Percentiles rank a stretch among this genome's conserved stretches.
Conservation (phyloP, 2,329 filamentous ascomycete genomes). For the Fusarium sp. region DNA sequence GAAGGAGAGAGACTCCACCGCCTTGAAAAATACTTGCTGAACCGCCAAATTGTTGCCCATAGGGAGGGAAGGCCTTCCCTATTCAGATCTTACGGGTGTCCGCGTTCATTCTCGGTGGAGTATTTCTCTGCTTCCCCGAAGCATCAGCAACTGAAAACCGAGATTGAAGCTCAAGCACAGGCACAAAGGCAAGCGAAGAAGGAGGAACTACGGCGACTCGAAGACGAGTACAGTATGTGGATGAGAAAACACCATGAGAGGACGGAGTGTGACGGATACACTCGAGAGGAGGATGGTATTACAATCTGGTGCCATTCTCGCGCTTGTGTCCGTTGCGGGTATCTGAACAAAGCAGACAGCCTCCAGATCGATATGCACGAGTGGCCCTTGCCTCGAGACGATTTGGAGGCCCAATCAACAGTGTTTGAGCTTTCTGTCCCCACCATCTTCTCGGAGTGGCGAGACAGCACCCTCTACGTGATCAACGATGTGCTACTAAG, state of each 20-base stretch:
- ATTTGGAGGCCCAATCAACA: constrained; percentile 51
- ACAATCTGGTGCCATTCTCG: not conserved
- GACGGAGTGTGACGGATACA: not conserved
- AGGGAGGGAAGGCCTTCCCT: constrained; percentile 4
- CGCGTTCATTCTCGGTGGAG: constrained; percentile 21
- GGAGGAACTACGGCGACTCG: constrained; percentile 15
- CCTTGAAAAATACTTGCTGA: constrained; percentile 57
- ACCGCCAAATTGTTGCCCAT: not conserved
- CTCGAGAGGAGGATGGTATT: not conserved
- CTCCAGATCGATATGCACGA: constrained; percentile 63
- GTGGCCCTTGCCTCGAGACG: constrained; percentile 61
- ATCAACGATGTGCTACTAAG: constrained; percentile 46
- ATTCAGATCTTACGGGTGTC: constrained; percentile 26
- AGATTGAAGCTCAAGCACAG: constrained; percentile 54
- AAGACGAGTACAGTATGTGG: not conserved
- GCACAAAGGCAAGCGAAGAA: constrained; percentile 1
- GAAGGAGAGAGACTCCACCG: constrained; percentile 58
- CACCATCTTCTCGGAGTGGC: constrained; percentile 55
- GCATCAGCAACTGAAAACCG: constrained; percentile 49
- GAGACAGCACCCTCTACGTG: constrained; percentile 58
- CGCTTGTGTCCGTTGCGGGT: constrained; percentile 51
- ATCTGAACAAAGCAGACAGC: constrained; percentile 41
- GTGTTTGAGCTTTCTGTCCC: constrained; percentile 66
- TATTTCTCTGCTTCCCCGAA: constrained; percentile 26
- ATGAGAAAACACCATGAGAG: too few relatives aligned